phyloP scores from a whole-genome alignment of 257 asterid species.

The Pogostemon cablin region DNA sequence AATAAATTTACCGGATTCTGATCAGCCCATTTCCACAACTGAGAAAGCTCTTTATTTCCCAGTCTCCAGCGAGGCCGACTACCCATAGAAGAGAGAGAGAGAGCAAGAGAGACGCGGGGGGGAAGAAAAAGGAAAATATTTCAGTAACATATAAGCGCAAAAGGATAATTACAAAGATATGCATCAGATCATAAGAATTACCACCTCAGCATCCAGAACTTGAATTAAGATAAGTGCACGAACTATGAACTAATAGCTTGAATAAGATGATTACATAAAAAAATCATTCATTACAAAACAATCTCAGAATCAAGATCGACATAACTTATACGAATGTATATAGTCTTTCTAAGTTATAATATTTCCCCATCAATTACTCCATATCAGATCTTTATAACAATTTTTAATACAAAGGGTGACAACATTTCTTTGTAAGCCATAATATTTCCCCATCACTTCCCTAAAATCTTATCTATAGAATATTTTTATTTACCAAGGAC shows the following conservation, averaged over 20 bases:
- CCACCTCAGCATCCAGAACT: constrained; percentile 20
- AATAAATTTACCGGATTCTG: constrained; percentile 80
- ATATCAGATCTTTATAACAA: too few relatives aligned
- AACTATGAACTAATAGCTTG: background rate
- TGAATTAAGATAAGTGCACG: constrained; percentile 7
- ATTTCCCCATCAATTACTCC: too few relatives aligned
- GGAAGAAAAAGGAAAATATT: background rate
- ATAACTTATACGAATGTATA: constrained; percentile 6
- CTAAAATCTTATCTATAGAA: background rate
- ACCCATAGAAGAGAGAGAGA: constrained; percentile 28
- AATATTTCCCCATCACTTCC: constrained; percentile 22
- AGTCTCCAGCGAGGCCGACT: constrained; percentile 97
- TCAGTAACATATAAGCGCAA: constrained; percentile 26
- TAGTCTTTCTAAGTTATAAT: background rate
- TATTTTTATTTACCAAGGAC: background rate
- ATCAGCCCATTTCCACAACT: constrained; percentile 97
- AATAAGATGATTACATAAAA: constrained; percentile 20
- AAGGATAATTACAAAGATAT: constrained; percentile 13
- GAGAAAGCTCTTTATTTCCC: constrained; percentile 94
- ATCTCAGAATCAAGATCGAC: constrained; percentile 18
- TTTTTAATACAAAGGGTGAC: too few relatives aligned
- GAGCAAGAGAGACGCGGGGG: constrained; percentile 18
- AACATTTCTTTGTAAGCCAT: background rate
- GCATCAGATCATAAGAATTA: constrained; percentile 10
- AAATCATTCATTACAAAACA: background rate